Evolutionary conservation across 1,284 basidiomycete genomes (phyloP).

Genomic region (Volvariella surrecta): DNA sequence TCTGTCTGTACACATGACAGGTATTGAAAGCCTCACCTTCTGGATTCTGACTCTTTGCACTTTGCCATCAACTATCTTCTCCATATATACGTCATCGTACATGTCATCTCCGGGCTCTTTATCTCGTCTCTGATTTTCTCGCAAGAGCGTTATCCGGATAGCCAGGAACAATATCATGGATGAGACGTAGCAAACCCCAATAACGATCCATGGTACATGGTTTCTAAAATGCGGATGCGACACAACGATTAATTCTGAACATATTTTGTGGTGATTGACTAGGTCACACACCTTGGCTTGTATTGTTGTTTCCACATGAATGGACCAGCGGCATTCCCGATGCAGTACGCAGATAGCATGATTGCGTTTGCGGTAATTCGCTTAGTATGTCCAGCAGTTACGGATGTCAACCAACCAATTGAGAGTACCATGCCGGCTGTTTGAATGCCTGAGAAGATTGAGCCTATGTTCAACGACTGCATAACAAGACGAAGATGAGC

Average conservation of each 20-base stretch:
- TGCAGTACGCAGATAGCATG: constrained; percentile 61
- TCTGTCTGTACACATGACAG: background rate
- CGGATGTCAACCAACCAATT: constrained; percentile 46
- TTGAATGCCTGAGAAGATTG: constrained; percentile 33
- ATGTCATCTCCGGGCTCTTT: constrained; percentile 40
- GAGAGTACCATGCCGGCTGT: constrained; percentile 48
- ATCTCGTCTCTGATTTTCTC: constrained; percentile 60
- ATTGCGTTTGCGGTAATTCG: constrained; percentile 63
- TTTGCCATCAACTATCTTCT: constrained; percentile 41
- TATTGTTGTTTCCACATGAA: constrained; percentile 69
- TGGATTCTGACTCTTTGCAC: constrained; percentile 47
- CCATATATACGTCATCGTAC: constrained; percentile 61
- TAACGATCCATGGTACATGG: constrained; percentile 59
- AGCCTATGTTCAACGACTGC: background rate
- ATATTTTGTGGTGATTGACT: background rate
- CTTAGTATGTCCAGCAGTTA: constrained; percentile 75
- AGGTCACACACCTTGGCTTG: constrained; percentile 40
- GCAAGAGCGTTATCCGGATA: constrained; percentile 45
- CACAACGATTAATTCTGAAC: no score
- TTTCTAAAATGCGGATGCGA: constrained; percentile 27
- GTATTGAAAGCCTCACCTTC: constrained; percentile 28
- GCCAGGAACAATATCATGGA: constrained; percentile 41
- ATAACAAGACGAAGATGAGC: constrained; percentile 10
- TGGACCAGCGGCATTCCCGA: constrained; percentile 62
- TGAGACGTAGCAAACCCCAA: constrained; percentile 42